A percentile compares a stretch with the other conserved stretches of the same genome.
These are phyloP conservation scores for Solanum pennellii DNA, from an alignment of 257 asterid genomes.

Conservation along the genomic window DNA sequence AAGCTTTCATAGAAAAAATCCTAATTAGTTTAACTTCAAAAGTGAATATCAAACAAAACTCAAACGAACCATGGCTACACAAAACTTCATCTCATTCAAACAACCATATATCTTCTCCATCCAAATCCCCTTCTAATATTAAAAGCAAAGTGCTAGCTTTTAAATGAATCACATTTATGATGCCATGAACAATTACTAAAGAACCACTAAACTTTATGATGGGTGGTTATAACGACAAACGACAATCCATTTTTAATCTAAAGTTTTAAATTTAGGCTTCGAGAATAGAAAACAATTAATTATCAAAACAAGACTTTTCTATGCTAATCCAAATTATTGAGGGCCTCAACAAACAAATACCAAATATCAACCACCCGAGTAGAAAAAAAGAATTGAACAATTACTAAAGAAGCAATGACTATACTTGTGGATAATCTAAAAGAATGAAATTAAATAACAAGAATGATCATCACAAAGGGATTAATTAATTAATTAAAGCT, in stretches of 20 bases:
- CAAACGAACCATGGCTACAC: neutral
- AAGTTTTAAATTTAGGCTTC: no score
- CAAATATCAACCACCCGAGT: neutral
- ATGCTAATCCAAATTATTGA: neutral
- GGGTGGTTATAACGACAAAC: neutral
- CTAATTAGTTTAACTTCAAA: no score
- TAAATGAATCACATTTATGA: neutral
- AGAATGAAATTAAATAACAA: neutral
- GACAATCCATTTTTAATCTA: fast-evolving
- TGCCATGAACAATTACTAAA: neutral
- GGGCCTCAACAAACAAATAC: neutral
- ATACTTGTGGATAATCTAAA: neutral
- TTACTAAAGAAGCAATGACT: neutral
- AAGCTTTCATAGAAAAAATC: neutral
- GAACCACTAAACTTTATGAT: neutral
- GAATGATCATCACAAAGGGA: neutral
- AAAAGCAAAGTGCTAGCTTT: neutral
- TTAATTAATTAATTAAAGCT: neutral
- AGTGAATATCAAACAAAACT: neutral
- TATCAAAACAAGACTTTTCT: neutral
- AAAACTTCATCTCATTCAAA: neutral
- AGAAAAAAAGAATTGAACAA: neutral
- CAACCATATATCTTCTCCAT: neutral
- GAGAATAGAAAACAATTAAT: no score
- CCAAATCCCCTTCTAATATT: neutral